Base-by-base conservation (phyloP, 2,329 filamentous ascomycete genomes). In the Fusarium sp. region DNA sequence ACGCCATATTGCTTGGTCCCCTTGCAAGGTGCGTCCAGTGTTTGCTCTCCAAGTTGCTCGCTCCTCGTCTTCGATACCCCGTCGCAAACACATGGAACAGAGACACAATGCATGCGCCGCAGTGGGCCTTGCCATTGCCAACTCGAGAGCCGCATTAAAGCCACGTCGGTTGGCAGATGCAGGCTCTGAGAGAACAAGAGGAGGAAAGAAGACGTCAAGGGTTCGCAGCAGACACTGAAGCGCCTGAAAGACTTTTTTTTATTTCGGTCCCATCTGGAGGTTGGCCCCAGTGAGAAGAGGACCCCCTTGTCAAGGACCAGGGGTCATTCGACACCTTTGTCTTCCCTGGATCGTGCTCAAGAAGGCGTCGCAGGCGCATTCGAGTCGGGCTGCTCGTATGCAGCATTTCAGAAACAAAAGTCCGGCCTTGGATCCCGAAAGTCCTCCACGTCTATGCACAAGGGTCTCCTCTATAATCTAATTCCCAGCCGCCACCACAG, bases 111-210 rank as follows among this genome's bases (percentile, higher is more conserved):
- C 71, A 74, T 77, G 76, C 68, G 62, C 63, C 56, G 33, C 42
- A 59, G 71, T 78, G 75, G 75, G 36, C 64, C 60, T 52, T 54
- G 56, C 57, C 56, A 71, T 52, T 54, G 52, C 59, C 56, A 71
- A 36, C 57, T 45, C 50, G 65, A 78, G 70, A 78, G 76, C 75
- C 75, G 74, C 72, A 73, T 75, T 66, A 67, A 25, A 71, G 76
- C 76, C 76, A 78, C 76, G 73, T 78, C 76, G 74, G 68, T 71
- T 69, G 73, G 73, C 74, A 77, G 67, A 76, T 75, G 76, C 76
- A 77, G 74, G 76, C 59, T 58, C 59, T 65, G 66, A 65, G 74
- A 65, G 64, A 78, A 71, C 70, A 70, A 75, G 65, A 61, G 42
- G 69, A 74, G 73, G 66, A 70, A 77, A 77, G 61, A 78, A 63